Percentiles rank a stretch among this genome's conserved stretches.
These are phyloP conservation scores for Neonectria magnoliae DNA, from an alignment of 2,329 filamentous ascomycete genomes.

Conservation along the genomic window DNA sequence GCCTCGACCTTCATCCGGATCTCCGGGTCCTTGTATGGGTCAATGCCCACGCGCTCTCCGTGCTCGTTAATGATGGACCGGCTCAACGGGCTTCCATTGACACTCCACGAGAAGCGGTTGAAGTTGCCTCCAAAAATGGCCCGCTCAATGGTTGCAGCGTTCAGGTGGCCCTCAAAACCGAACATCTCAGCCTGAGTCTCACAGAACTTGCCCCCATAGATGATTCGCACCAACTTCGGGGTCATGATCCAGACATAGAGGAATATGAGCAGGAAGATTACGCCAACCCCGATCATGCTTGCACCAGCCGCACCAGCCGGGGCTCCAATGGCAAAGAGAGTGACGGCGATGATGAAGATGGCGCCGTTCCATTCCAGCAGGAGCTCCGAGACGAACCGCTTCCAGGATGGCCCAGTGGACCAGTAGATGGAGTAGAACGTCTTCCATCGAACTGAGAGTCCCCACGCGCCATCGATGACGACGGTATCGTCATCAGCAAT, in stretches of 20 bases:
- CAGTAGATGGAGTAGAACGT: conserved; percentile 43
- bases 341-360: conserved; percentile 35
- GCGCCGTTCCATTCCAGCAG: conserved; percentile 35
- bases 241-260: conserved; percentile 38
- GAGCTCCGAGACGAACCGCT: conserved; percentile 30
- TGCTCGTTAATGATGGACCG: conserved; percentile 39
- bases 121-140: conserved; percentile 45
- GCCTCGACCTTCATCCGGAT: conserved; percentile 39
- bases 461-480: conserved; percentile 46
- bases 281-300: conserved; percentile 29
- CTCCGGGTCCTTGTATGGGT: conserved; percentile 40
- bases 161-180: conserved; percentile 47
- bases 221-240: conserved; percentile 38
- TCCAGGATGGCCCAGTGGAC: conserved; percentile 40
- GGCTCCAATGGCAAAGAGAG: conserved; percentile 30
- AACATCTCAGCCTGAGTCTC: conserved; percentile 46
- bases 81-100: conserved; percentile 43
- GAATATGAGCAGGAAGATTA: conserved; percentile 39
- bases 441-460: conserved; percentile 47
- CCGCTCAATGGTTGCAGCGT: conserved; percentile 42
- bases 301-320: conserved; percentile 8
- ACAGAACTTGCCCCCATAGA: conserved; percentile 45
- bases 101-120: conserved; percentile 43
- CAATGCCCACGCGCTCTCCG: conserved; percentile 41
- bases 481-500: conserved; percentile 48